Base-by-base conservation (phyloP, 2,329 filamentous ascomycete species). In the Ampelomyces quisqualis region DNA sequence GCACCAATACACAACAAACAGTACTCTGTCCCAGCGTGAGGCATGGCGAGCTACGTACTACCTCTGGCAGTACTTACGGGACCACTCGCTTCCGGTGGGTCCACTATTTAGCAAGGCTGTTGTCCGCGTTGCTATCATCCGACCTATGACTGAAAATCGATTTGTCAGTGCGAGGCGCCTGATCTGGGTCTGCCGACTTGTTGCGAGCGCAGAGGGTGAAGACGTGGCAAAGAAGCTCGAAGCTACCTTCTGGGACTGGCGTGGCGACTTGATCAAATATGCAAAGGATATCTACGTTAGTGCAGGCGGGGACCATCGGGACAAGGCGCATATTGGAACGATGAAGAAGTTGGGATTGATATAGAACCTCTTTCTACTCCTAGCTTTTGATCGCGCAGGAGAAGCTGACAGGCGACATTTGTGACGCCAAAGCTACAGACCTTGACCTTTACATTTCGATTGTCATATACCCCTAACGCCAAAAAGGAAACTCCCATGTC, bases 301-400 rank as follows among this genome's bases (percentile, higher is more conserved):
- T 18, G 32, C 43, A 20, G 62, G 60, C 7, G 60, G 56, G 7
- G 38, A 46, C 39, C 33, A 15, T 3, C 40, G 43, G 8, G 52
- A 47, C 1, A 55, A 51, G 24, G 64, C 58, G n/a, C 53, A 55
- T 39, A 34, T 67, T 1, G 51, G 43, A 17, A 60, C 46, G 10
- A 53, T 67, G 53, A 65, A 60, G 48, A 57, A 50, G 33, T 30
- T 67, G 23, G 54, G 59, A 0, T 26, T 68, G 34, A 36, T 63
- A 35, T 61, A 34, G 47, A 5, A n/a, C n/a, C n/a, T n/a, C n/a
- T n/a, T n/a, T n/a, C n/a, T n/a, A n/a, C n/a, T n/a, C n/a, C n/a
- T n/a, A n/a, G n/a, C n/a, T n/a, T n/a, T n/a, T n/a, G n/a, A n/a
- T n/a, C n/a, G n/a, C n/a, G n/a, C n/a, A n/a, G n/a, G n/a, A n/a